Base-by-base conservation (phyloP, 495 filamentous ascomycete genomes). In the Penicillium coprophilum region DNA sequence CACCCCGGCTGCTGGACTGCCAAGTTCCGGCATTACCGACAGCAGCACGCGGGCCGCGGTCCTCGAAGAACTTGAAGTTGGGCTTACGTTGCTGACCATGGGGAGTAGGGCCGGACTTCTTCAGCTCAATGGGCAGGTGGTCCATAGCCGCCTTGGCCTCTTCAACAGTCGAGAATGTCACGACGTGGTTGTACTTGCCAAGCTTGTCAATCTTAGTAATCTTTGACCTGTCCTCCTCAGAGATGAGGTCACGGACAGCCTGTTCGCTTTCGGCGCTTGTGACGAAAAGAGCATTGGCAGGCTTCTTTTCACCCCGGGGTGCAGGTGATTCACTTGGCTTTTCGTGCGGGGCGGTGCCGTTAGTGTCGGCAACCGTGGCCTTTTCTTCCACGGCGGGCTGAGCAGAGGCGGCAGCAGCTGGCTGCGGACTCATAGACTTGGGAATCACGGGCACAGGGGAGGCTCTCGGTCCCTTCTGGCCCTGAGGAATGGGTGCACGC, bases 201-300 rank as follows among this genome's bases (percentile, higher is more conserved):
- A 81, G 85, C 61, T 87, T 89, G 47, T 96, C 90, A 41, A 97
- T 81, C 70, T 87, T 86, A 40, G 76, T 52, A 50, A 96, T 87
- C 72, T 92, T 96, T 11, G 77, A 64, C 68, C 84, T 86, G 66
- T 96, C 90, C 57, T 95, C 90, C 12, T 95, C 85, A 5, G 82
- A 69, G 62, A 99, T 90, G 6, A 93, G 78, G 31, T 88, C 85
- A 32, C 87, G 87, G 6, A 88, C 86, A 20, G 87, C 88, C 24
- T 96, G 87, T 51, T 88, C 87, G 49, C 80, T 86, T 44, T 85
- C 86, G 24, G 91, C 82, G 52, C 89, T 89, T 69, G 86, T 86
- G 15, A 97, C 80, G 68, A 96, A 97, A 3, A 99, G 80, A 20
- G 86, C 92, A 56, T 88, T 87, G 64, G 86, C 82, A 54, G 80